A percentile compares a stretch with the other conserved stretches of the same genome.
Evolutionary conservation across 345 rosid genomes (phyloP).

Genomic region (Citrus cavaleriei): DNA sequence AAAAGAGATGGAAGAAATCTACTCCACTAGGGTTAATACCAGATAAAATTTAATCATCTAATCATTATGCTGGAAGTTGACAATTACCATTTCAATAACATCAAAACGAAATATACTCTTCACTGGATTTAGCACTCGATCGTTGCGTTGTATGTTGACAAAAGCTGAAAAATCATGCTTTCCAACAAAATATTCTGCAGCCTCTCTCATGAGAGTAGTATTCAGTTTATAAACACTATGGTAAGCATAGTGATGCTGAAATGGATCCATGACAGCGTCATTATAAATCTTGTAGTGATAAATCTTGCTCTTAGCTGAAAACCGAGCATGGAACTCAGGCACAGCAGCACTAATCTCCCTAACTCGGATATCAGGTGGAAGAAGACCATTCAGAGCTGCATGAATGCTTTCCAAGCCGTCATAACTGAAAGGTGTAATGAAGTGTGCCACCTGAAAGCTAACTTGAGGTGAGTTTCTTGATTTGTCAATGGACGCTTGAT

Average conservation of each 20-base stretch:
- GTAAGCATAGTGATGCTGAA: constrained; percentile 60
- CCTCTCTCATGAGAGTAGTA: constrained; percentile 56
- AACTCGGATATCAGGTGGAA: constrained; percentile 76
- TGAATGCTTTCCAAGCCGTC: constrained; percentile 61
- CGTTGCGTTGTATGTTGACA: constrained; percentile 69
- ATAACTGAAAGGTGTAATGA: constrained; percentile 81
- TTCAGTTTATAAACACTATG: constrained; percentile 65
- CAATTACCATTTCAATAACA: constrained; percentile 61
- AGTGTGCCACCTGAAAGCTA: constrained; percentile 79
- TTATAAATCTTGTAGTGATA: constrained; percentile 80
- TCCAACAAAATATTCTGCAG: constrained; percentile 65
- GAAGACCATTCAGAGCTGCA: constrained; percentile 80
- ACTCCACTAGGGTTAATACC: background rate
- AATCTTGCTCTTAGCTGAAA: constrained; percentile 67
- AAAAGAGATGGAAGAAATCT: background rate
- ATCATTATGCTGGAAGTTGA: background rate
- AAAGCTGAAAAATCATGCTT: constrained; percentile 83
- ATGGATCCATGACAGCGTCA: constrained; percentile 78
- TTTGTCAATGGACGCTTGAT: constrained; percentile 10
- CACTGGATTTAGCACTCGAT: constrained; percentile 62
- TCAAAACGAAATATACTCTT: constrained; percentile 68
- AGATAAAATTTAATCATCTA: background rate
- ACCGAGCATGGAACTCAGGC: constrained; percentile 84
- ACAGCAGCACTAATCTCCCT: constrained; percentile 76
- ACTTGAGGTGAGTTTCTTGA: constrained; percentile 18